Base-by-base conservation (phyloP, 345 rosid species). In the Ceriops zippeliana region DNA sequence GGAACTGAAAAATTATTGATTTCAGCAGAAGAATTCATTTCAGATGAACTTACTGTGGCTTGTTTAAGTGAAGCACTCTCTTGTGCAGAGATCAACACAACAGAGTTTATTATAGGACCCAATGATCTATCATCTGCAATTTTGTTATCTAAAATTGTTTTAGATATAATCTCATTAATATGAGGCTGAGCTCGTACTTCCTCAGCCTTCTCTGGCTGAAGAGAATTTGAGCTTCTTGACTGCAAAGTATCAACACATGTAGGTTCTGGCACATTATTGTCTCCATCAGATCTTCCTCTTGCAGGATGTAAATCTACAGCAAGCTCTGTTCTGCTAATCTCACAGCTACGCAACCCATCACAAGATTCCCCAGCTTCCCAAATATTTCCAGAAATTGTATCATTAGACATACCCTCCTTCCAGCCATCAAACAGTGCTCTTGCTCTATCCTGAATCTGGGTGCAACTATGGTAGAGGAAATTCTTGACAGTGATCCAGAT, bases 371-470 rank as follows among this genome's bases (percentile, higher is more conserved):
- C 81, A 73, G 32, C 68, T 47, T 71, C 72, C 77, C 73, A 81
- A 63, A 56, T 58, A 68, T 70, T 78, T 51, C 57, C 72, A 67
- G 47, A 60, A 76, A 61, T 58, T 60, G 65, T 61, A 65, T 77
- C 84, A 73, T 70, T 31, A 62, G 26, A 76, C 52, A 61, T 75
- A 38, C 73, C 78, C 68, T 52, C 77, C 74, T 86, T 86, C 96
- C 90, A 91, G 76, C 83, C 76, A 81, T 76, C 84, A 62, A 75
- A 78, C 3, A 91, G 80, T 62, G 81, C 84, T 73, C 81, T 84
- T 61, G 97, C 98, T 70, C 75, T 83, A 61, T 88, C 93, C 84
- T 79, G 93, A 78, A 91, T 81, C 67, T 69, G 85, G 62, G 79
- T 78, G 76, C 84, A 84, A 65, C 68, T 75, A 75, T 90, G 96